Evolutionary conservation across 192 early-diverging fungal species (phyloP).

Genomic region (Neocallimastix lanati): DNA sequence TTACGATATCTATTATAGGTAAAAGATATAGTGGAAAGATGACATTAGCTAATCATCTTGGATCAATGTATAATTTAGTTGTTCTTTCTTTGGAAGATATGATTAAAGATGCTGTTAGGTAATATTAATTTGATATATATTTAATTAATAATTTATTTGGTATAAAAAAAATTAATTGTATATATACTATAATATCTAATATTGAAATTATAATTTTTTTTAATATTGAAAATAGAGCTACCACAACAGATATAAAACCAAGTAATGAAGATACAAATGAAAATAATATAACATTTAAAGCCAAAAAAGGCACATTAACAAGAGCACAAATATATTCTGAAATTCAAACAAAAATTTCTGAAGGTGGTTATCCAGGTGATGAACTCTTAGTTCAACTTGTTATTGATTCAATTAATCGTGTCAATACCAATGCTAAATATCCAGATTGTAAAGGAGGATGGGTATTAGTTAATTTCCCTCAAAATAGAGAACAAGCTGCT

Average conservation of each 20-base stretch:
- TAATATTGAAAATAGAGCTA: background rate
- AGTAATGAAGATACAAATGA: background rate
- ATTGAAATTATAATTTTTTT: too few relatives aligned
- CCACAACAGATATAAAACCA: background rate
- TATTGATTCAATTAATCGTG: constrained; percentile 19
- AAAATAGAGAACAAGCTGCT: constrained; percentile 25
- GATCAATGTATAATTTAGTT: constrained; percentile 11
- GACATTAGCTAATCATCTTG: constrained; percentile 18
- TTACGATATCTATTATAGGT: constrained; percentile 25
- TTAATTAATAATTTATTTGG: too few relatives aligned
- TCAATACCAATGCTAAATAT: background rate
- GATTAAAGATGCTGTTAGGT: constrained; percentile 24
- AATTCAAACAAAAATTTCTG: constrained; percentile 23
- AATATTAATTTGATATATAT: constrained; percentile 6
- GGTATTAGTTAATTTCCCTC: constrained; percentile 31
- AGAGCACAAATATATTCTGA: constrained; percentile 19
- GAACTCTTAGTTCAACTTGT: constrained; percentile 23
- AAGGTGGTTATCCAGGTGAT: constrained; percentile 24
- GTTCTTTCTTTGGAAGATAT: constrained; percentile 20
- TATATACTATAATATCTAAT: too few relatives aligned
- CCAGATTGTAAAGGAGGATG: constrained; percentile 14
- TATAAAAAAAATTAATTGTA: too few relatives aligned
- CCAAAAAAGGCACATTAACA: background rate
- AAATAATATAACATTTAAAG: background rate
- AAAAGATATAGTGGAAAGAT: constrained; percentile 31